Evolutionary conservation across 2,329 filamentous ascomycete species (phyloP), one percentile per base, ranked within the genome.

Genomic region (Colletotrichum kahawae): DNA sequence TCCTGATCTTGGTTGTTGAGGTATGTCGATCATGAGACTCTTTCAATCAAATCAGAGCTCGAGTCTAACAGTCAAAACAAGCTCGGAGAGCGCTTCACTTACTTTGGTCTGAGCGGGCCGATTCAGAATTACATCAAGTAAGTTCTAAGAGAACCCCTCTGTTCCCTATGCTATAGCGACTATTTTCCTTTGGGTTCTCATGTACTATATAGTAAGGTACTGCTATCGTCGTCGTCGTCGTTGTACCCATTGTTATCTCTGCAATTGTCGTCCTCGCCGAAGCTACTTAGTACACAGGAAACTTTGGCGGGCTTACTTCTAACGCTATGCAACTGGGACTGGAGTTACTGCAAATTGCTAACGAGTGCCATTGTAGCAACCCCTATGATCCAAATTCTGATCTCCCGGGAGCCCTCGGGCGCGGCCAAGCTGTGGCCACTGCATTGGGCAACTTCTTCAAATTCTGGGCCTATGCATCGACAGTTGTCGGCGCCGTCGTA

Each of bases 101-200:
- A 80, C 71, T 82, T 82, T 67, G 81, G 81, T 7, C 77, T 82
- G 7, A 81, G 80, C 14, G 81, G 81, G 3, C 79, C 81, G 0
- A 78, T 82, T 27, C 81, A 82, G 51, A 82, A 82, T 66, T 82
- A 82, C 63, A 82, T 82, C 74, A 82, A 81, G 76, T 79, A 29
- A 71, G 67, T 29, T 21, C 10, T 13, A 24, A 34, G 2, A 5
- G 38, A n/a, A 5, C 18, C 4, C 18, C 18, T n/a, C 18, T 43
- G 38, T 43, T 43, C 5, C 9, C n/a, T 43, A 43, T 43, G 38
- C 3, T n/a, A n/a, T 18, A 12, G 38, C 18, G 18, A n/a, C 18
- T 43, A 18, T 8, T 10, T 10, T 3, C 4, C 2, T n/a, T n/a
- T n/a, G 18, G 18, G 18, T 10, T 43, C 38, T n/a, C 5, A n/a